Conservation (phyloP, 768 basidiomycete genomes). For the Candolleomyces eurysporus region DNA sequence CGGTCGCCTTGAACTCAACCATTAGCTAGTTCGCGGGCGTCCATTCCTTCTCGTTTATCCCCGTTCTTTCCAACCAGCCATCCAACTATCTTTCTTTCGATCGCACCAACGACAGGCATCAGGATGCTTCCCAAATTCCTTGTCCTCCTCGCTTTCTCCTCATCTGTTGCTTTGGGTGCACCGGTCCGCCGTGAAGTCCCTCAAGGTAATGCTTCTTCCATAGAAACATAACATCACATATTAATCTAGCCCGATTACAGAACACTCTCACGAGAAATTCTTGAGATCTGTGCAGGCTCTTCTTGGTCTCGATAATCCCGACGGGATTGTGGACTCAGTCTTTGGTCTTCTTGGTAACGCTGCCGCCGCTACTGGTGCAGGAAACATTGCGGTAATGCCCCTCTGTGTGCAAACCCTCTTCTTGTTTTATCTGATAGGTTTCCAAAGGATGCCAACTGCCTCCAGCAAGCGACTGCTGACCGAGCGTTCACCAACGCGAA, state of each 20-base stretch:
- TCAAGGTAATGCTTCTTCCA: conserved; percentile 42
- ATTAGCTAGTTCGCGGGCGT: conserved; percentile 27
- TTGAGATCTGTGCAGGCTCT: conserved; percentile 48
- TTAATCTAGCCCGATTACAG: conserved; percentile 25
- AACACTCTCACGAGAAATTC: conserved; percentile 65
- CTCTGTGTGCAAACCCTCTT: not conserved
- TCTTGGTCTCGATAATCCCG: conserved; percentile 56
- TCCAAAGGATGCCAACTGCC: conserved; percentile 53
- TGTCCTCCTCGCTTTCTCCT: conserved; percentile 23
- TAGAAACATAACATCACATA: not conserved
- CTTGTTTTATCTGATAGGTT: not conserved
- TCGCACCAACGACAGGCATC: conserved; percentile 14
- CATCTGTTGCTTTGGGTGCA: conserved; percentile 31
- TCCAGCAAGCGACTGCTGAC: conserved; percentile 65
- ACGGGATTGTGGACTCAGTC: conserved; percentile 56
- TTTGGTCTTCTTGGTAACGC: conserved; percentile 65
- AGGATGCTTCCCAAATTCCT: conserved; percentile 23
- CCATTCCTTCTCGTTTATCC: conserved; percentile 13
- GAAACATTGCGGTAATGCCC: conserved; percentile 44
- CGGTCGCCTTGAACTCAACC: not conserved
- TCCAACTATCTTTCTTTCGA: conserved; percentile 12
- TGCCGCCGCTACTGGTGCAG: conserved; percentile 54
- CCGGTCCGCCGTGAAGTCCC: conserved; percentile 59
- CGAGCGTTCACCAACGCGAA: conserved; percentile 76
- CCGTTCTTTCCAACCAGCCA: conserved; percentile 13